Evolutionary conservation across 495 filamentous ascomycete genomes (phyloP).

Genomic region (Jackrogersella minutella): DNA sequence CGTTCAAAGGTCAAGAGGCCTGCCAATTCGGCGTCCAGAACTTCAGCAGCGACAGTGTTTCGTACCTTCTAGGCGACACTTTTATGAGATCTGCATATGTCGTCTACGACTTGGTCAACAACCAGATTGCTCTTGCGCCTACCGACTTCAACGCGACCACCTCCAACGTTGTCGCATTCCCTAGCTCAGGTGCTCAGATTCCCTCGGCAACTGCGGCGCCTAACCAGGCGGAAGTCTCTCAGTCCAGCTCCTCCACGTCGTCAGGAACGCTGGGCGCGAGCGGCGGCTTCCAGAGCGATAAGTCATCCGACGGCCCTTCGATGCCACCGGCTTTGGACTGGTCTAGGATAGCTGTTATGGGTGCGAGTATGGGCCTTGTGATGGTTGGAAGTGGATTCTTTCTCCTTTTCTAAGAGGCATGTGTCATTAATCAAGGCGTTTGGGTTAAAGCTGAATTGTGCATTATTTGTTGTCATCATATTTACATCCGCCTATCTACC

Average conservation of each 20-base stretch:
- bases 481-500: not conserved
- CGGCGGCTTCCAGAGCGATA: conserved; percentile 46
- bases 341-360: conserved; percentile 47
- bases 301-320: conserved; percentile 45
- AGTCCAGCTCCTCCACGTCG: conserved; percentile 43
- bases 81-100: conserved; percentile 94
- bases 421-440: conserved; percentile 13
- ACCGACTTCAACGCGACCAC: conserved; percentile 84
- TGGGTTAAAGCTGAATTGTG: conserved; percentile 8
- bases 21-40: conserved; percentile 84
- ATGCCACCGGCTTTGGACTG: conserved; percentile 46
- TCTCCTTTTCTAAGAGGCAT: conserved; percentile 37
- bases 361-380: conserved; percentile 47
- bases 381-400: conserved; percentile 55
- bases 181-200: conserved; percentile 57
- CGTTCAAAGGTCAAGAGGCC: conserved; percentile 62
- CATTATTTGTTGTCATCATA: conserved; percentile 10
- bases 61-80: conserved; percentile 87
- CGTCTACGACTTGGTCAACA: conserved; percentile 91
- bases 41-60: conserved; percentile 61
- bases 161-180: conserved; percentile 61
- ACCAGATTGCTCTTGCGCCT: conserved; percentile 84
- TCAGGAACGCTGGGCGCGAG: conserved; percentile 51
- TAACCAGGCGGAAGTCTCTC: conserved; percentile 48
- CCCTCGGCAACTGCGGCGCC: conserved; percentile 58